Evolutionary conservation across 2,329 filamentous ascomycete genomes (phyloP), one percentile per base, ranked within the genome.

Genomic region (Didymella sp.): DNA sequence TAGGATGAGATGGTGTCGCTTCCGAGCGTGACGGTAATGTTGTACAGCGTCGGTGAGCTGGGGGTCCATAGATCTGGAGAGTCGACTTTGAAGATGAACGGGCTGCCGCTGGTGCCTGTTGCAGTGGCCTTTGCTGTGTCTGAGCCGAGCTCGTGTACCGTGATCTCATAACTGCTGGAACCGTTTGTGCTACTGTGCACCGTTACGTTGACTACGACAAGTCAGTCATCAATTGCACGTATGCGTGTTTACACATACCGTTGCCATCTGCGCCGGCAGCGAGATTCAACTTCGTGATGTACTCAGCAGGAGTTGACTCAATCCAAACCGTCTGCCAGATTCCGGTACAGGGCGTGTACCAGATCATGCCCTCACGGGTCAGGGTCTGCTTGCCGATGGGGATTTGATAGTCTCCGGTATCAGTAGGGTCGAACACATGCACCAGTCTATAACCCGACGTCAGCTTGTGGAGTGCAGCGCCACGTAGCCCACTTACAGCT

Each of bases 321-420:
- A 91, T 76, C 88, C 88, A 91, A 0, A 91, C 88, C 17, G 82
- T 82, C 69, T 90, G 88, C 89, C 89, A 91, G 61, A 91, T 90
- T 5, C 89, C 89, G 30, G 86, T 88, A 69, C 88, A 91, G 0
- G 89, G 85, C 0, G 85, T 86, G 70, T 91, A 91, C 72, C 89
- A 91, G 58, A 91, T 91, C 63, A 68, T 69, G 63, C 87, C 84
- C 11, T 79, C 81, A 0, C 83, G 85, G 0, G 73, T 76, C 0
- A 82, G 68, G 0, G 82, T 84, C 70, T 89, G 87, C 70, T 90
- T 89, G 60, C 88, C 88, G 40, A 89, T 81, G 0, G 88, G 87
- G 38, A 88, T 87, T 12, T 87, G 80, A 55, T 80, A 78, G 5
- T 75, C 73, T 2, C 79, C 78, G 27, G 72, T 68, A 64, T 90